Evolutionary conservation across 2,329 filamentous ascomycete genomes (phyloP).

Genomic region (Davidsoniella neocaledoniae): DNA sequence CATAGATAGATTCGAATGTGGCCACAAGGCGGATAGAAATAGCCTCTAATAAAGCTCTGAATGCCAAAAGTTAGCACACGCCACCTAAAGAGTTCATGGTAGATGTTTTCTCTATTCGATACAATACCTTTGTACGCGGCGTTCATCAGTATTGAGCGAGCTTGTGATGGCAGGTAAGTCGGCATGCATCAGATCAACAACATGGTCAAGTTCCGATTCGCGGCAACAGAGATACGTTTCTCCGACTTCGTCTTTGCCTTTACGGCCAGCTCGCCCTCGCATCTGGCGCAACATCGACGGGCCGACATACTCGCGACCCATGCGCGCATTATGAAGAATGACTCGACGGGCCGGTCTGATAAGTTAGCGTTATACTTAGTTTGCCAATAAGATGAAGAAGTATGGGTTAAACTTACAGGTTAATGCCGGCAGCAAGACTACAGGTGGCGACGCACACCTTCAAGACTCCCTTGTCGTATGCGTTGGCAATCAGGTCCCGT

Average conservation of each 20-base stretch:
- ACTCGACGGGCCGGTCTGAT: slow-evolving; percentile 47
- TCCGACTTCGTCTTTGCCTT: slow-evolving; percentile 61
- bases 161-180: slow-evolving; percentile 55
- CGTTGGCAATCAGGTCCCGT: slow-evolving; percentile 51
- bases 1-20: slow-evolving; percentile 44
- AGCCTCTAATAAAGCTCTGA: slow-evolving; percentile 52
- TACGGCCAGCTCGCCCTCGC: slow-evolving; percentile 60
- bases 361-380: background rate
- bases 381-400: background rate
- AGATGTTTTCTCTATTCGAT: no score
- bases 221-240: slow-evolving; percentile 65
- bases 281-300: slow-evolving; percentile 69
- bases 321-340: slow-evolving; percentile 57
- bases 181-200: slow-evolving; percentile 53
- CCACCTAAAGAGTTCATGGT: background rate
- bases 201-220: slow-evolving; percentile 48
- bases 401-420: slow-evolving; percentile 29
- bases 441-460: slow-evolving; percentile 63
- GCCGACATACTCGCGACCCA: slow-evolving; percentile 61
- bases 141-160: slow-evolving; percentile 48
- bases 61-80: background rate
- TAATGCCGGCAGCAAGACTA: slow-evolving; percentile 69
- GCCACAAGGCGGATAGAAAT: slow-evolving; percentile 52
- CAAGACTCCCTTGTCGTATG: slow-evolving; percentile 51
- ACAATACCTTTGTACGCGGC: slow-evolving; percentile 45